A percentile compares a stretch with the other conserved stretches of the same genome.
These are phyloP conservation scores for Erythrophleum ivorense DNA, from an alignment of 331 rosid genomes.

Conservation along the genomic window DNA sequence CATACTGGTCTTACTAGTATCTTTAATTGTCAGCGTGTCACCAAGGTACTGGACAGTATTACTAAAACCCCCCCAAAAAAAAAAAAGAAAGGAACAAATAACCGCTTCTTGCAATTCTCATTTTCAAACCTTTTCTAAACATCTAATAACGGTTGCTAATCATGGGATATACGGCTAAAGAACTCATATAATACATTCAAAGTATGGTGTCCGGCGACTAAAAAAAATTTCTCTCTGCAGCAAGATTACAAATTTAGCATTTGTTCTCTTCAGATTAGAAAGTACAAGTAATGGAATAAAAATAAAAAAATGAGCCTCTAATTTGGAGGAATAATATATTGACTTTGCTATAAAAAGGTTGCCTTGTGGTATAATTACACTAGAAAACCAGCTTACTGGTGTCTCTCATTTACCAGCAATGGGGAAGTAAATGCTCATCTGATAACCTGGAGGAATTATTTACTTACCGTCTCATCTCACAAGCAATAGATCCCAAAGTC, in stretches of 20 bases:
- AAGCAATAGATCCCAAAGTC: constrained; percentile 29
- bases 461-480: background rate
- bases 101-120: background rate
- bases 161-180: constrained; percentile 14
- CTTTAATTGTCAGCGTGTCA: too few species aligned
- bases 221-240: constrained; percentile 27
- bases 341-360: constrained; percentile 29
- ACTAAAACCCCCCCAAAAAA: background rate
- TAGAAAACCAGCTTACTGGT: constrained; percentile 30
- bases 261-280: background rate
- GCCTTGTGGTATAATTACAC: constrained; percentile 46
- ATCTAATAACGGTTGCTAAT: background rate
- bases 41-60: background rate
- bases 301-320: constrained; percentile 21
- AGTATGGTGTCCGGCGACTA: constrained; percentile 8
- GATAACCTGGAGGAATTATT: constrained; percentile 18
- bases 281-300: constrained; percentile 26
- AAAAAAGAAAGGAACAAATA: too few species aligned
- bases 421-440: constrained; percentile 31
- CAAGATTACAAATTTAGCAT: constrained; percentile 37
- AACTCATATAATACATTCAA: constrained; percentile 9
- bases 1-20: too few species aligned
- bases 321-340: constrained; percentile 14
- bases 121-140: background rate
- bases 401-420: constrained; percentile 37